A percentile compares a stretch with the other conserved stretches of the same genome.
These are phyloP conservation scores for Daldinia grandis DNA, from an alignment of 495 filamentous ascomycete genomes.

Conservation along the genomic window DNA sequence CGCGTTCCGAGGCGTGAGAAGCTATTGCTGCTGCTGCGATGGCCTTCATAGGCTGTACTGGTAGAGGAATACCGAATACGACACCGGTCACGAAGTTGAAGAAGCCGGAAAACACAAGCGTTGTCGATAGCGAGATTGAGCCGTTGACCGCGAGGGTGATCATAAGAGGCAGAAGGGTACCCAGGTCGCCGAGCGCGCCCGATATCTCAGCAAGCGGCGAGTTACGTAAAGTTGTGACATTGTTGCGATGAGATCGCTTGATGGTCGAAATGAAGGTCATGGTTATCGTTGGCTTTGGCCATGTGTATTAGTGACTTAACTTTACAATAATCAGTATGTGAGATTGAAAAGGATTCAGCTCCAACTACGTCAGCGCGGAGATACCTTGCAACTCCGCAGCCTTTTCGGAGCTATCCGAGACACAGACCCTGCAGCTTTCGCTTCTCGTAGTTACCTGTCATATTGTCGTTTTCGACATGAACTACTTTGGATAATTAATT, in stretches of 20 bases:
- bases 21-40: slow-evolving; percentile 88
- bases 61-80: slow-evolving; percentile 84
- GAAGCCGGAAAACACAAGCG: slow-evolving; percentile 85
- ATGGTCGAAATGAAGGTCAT: slow-evolving; percentile 43
- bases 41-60: slow-evolving; percentile 89
- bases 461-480: neutral
- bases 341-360: slow-evolving; percentile 6
- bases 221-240: slow-evolving; percentile 54
- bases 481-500: neutral
- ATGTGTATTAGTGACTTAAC: neutral
- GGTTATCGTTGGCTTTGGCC: neutral
- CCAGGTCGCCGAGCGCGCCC: slow-evolving; percentile 88
- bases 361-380: slow-evolving; percentile 31
- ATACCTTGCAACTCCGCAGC: slow-evolving; percentile 10
- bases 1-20: slow-evolving; percentile 65
- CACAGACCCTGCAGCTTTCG: slow-evolving; percentile 1
- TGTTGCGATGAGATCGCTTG: slow-evolving; percentile 52
- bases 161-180: slow-evolving; percentile 88
- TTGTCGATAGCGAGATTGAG: slow-evolving; percentile 81
- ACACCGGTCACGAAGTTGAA: slow-evolving; percentile 85
- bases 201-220: slow-evolving; percentile 82
- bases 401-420: slow-evolving; percentile 32
- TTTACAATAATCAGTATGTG: neutral
- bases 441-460: neutral
- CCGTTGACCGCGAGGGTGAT: slow-evolving; percentile 78